Conservation (phyloP, 768 basidiomycete species). For the Symmetrospora coprosmae region DNA sequence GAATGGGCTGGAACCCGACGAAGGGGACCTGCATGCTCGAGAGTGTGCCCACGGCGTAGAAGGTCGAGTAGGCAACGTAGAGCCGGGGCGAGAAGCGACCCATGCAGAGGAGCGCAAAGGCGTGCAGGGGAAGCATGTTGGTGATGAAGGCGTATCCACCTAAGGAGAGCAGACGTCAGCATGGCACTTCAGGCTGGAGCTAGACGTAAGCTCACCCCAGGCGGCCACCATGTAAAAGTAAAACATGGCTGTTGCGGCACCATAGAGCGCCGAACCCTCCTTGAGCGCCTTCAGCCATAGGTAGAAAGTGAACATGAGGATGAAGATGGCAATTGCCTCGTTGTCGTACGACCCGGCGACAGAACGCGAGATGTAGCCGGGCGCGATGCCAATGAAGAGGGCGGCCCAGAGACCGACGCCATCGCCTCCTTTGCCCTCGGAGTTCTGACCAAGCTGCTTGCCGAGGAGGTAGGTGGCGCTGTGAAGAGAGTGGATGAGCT, state of each 20-base stretch:
- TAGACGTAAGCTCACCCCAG: constrained; percentile 56
- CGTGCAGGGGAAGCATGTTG: constrained; percentile 97
- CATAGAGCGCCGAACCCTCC: constrained; percentile 79
- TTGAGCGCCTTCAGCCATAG: constrained; percentile 94
- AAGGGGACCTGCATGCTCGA: constrained; percentile 99
- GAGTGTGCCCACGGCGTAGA: constrained; percentile 95
- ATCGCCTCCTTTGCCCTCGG: constrained; percentile 49
- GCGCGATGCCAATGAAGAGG: constrained; percentile 93
- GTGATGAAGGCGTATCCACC: constrained; percentile 99
- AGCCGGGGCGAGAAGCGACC: constrained; percentile 81
- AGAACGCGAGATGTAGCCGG: constrained; percentile 93
- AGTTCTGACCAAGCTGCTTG: constrained; percentile 53
- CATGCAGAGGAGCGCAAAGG: constrained; percentile 88
- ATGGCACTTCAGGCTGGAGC: constrained; percentile 9
- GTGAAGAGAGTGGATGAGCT: not conserved
- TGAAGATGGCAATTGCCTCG: constrained; percentile 98
- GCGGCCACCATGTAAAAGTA: constrained; percentile 99
- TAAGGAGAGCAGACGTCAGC: constrained; percentile 32
- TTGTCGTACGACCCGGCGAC: constrained; percentile 99
- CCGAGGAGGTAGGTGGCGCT: constrained; percentile 48
- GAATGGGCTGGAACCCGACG: constrained; percentile 96
- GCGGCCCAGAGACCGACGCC: constrained; percentile 94
- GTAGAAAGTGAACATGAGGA: constrained; percentile 98
- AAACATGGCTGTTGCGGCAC: constrained; percentile 78
- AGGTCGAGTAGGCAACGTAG: constrained; percentile 88